Conservation (phyloP, 208 protist species). For the Leishmania tarentolae region DNA sequence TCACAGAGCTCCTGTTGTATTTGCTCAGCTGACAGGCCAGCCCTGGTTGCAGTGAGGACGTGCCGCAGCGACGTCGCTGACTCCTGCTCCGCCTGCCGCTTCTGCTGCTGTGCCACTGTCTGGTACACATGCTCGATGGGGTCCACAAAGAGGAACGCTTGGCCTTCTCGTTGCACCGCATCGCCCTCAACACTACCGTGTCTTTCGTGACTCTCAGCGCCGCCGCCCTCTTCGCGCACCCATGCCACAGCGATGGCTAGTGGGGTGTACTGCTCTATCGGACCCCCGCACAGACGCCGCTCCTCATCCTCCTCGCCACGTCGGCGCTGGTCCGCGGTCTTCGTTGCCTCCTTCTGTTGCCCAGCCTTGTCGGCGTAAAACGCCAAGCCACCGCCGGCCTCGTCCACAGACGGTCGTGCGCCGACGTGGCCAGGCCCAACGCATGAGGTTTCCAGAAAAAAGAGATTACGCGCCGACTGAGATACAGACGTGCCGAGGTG, state of each 20-base stretch:
- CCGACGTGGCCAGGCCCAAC: constrained; percentile 59
- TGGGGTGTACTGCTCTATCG: constrained; percentile 70
- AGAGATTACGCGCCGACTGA: constrained; percentile 41
- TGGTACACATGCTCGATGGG: constrained; percentile 54
- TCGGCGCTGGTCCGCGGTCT: constrained; percentile 31
- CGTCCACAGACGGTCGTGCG: constrained; percentile 7
- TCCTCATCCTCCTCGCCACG: constrained; percentile 31
- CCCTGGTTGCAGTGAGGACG: background rate
- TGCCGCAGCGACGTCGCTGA: constrained; percentile 9
- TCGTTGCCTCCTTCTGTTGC: constrained; percentile 23
- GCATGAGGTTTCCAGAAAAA: constrained; percentile 66
- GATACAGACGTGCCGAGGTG: constrained; percentile 36
- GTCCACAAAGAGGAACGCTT: constrained; percentile 78
- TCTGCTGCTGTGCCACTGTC: constrained; percentile 29
- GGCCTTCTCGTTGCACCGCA: constrained; percentile 32
- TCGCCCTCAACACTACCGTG: background rate
- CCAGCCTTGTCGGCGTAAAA: constrained; percentile 80
- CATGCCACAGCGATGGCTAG: constrained; percentile 70
- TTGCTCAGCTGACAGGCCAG: constrained; percentile 29
- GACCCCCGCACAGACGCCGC: constrained; percentile 32
- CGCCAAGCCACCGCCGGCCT: constrained; percentile 31
- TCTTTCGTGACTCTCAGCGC: background rate
- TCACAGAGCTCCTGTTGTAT: constrained; percentile 56
- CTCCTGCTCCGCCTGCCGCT: constrained; percentile 23
- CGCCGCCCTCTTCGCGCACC: constrained; percentile 41